Base-by-base conservation (phyloP, 2,329 filamentous ascomycete species). In the Tolypocladium pustulatum region DNA sequence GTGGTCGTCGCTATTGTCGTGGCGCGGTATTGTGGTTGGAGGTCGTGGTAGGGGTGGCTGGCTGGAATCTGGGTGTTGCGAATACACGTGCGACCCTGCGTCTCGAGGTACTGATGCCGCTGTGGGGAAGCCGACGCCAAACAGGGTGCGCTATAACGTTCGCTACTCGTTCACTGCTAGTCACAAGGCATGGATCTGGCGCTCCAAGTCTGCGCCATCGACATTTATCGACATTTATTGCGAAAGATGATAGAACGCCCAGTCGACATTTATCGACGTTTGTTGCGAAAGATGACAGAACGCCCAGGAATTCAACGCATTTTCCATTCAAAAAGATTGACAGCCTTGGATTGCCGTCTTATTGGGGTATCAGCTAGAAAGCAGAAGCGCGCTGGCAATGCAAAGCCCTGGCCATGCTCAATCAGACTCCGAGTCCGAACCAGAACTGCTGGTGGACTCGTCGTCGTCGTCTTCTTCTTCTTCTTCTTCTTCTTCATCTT, bases 371-470 rank as follows among this genome's bases (percentile, higher is more conserved):
- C 20, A 13, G 27, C 30, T 53, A 36, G 30, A 53, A 53, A 13
- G 49, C 20, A 52, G 20, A 22, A 17, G 30, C 46, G 20, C 17
- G 49, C 46, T 15, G n/a, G 49, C 10, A 53, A 34, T 22, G 30
- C 30, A 7, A 5, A 10, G 15, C 20, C 20, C 5, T 9, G 8
- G 32, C 30, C 2, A 53, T n/a, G 49, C 30, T 54, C 46, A 52
- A 13, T 58, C 46, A 30, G 57, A 63, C 4, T 71, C 71, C 30
- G 66, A 66, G 55, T 75, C 73, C n/a, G 73, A 70, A 20, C 73
- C 74, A 1, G 76, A 78, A 55, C 76, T 79, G 57, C 76, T 78
- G 15, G 75, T 77, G 15, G 67, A 67, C 6, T 69, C 66, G 22
- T 71, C 65, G 13, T 71, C 67, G 17, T 69, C 67, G 32, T 68